Evolutionary conservation across 495 filamentous ascomycete species (phyloP), one percentile per base, ranked within the genome.

Genomic region (Hypoxylon trugodes): DNA sequence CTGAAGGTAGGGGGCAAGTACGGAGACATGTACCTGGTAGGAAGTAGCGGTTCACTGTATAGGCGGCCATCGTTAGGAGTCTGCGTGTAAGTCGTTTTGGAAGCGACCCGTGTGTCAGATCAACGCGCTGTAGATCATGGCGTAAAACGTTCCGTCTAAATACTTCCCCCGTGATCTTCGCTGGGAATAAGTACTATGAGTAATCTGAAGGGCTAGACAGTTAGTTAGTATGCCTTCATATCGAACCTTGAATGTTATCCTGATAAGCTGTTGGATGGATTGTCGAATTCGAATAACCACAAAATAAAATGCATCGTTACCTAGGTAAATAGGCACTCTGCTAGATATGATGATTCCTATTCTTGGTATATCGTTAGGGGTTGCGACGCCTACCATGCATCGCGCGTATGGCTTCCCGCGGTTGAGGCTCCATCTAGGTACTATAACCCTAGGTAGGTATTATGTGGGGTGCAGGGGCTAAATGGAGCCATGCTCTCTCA

Each of bases 131-230:
- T 61, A 71, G 67, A 74, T 73, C 73, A 74, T 75, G 72, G 73
- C 74, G 73, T 74, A 67, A 74, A 67, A 73, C 64, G 64, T 62
- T 71, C 53, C 71, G 71, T 73, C 73, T 73, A 66, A 71, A 75
- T 37, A 47, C 32, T 40, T 42, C 61, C 70, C 69, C 63, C 59
- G 60, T 62, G 68, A 74, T 75, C 68, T 71, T 66, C 71, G 59
- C 66, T 72, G 65, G 69, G 73, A 59, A 46, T 46, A 22, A 21
- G 41, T 26, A 12, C 7, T 25, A 25, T 15, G 13, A 28, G 18
- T 49, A 22, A 43, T 8, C 18, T 50, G 46, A 50, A 28, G 25
- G 35, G 56, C 46, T 59, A 50, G 24, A 26, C 24, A 32, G 3
- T 13, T 15, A 38, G 12, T 30, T n/a, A n/a, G n/a, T n/a, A n/a